Base-by-base conservation (phyloP, 306 rosid genomes). In the Sechiopsis laciniata region DNA sequence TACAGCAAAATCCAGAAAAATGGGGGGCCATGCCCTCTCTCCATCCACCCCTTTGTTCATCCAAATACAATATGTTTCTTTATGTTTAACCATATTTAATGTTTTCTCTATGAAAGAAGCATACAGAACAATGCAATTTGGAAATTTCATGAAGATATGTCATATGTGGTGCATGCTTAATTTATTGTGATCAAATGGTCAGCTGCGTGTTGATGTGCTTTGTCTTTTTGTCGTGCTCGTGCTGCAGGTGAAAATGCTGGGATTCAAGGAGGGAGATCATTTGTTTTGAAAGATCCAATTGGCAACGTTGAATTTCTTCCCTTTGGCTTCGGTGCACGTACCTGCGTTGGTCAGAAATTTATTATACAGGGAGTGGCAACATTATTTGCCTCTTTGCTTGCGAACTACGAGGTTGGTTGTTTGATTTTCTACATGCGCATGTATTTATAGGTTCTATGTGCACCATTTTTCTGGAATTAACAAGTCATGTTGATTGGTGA, bases 331-430 rank as follows among this genome's bases (percentile, higher is more conserved):
- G 94, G 96, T 48, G 48, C 82, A 10, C 90, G 96, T 60, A 83
- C 94, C 20, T 89, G 96, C 16, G 78, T 89, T 53, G 96, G 96
- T 57, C 91, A 89, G 86, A 91, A 81, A 78, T 82, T 82, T 80
- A 85, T 86, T 29, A 73, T 88, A 61, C 86, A 87, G 77, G 84
- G 79, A 69, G 88, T 89, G 24, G 89, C 90, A 4, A 50, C 87
- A 69, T 73, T 87, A 60, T 76, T 91, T 74, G 88, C 86, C 56
- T 74, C 90, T 19, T 76, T 91, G 80, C 87, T 91, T 16, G 75
- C 83, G 24, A 76, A 56, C 52, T 89, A 83, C 53, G 83, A 91
- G 96, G 97, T 91, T 80, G 22, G 89, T 84, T 22, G 37, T 37
- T 19, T 24, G 24, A 55, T 72, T 21, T 37, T 7, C 74, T 5